Conservation (phyloP, 352 stramenopile genomes). For the Pythium pyrilobum region DNA sequence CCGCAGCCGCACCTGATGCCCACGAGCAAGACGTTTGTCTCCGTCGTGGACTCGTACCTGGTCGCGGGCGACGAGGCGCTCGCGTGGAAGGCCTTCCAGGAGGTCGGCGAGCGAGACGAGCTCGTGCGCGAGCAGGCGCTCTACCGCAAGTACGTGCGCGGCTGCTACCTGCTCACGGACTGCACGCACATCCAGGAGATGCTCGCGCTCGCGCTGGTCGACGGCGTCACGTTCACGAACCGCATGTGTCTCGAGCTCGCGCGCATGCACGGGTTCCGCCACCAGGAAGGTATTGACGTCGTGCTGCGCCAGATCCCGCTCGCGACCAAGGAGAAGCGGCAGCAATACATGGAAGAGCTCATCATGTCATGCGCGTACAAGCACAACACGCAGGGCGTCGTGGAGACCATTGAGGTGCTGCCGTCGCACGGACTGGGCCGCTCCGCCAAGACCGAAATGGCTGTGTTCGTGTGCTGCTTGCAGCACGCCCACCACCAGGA, state of each 20-base stretch:
- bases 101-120: conserved; percentile 33
- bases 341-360: conserved; percentile 56
- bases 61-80: conserved; percentile 49
- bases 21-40: conserved; percentile 61
- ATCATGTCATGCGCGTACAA: conserved; percentile 69
- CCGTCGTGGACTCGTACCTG: conserved; percentile 74
- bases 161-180: conserved; percentile 54
- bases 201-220: conserved; percentile 34
- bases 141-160: conserved; percentile 72
- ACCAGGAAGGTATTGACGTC: conserved; percentile 47
- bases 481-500: conserved; percentile 33
- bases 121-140: conserved; percentile 39
- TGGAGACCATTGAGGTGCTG: conserved; percentile 46
- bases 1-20: conserved; percentile 53
- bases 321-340: conserved; percentile 27
- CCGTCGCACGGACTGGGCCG: conserved; percentile 33
- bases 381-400: conserved; percentile 41
- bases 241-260: conserved; percentile 63
- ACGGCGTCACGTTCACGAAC: conserved; percentile 50
- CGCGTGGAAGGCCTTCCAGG: conserved; percentile 51
- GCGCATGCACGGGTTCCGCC: conserved; percentile 54
- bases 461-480: conserved; percentile 60
- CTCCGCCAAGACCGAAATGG: conserved; percentile 52
- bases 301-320: conserved; percentile 33
- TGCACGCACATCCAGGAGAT: conserved; percentile 57